phyloP scores from a whole-genome alignment of 2,329 filamentous ascomycete genomes.

The Alternaria burnsii region DNA sequence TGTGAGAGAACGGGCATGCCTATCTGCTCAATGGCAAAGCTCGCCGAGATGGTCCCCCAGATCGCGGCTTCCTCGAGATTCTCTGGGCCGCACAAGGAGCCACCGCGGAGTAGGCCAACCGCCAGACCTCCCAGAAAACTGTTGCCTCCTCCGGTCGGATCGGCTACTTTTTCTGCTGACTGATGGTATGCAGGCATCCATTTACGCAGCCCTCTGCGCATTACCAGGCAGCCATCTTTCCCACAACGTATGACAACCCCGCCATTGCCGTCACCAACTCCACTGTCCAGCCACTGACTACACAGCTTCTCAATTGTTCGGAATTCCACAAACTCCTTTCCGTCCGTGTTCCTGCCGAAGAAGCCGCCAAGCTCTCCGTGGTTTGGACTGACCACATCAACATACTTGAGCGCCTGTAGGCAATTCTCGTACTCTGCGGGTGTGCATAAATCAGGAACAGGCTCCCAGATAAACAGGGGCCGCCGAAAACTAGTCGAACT shows the following conservation, averaged over 20 bases:
- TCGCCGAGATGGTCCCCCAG: constrained; percentile 84
- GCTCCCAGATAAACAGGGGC: constrained; percentile 92
- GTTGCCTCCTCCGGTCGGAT: constrained; percentile 95
- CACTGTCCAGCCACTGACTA: constrained; percentile 47
- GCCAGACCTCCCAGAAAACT: constrained; percentile 76
- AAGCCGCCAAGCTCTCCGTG: constrained; percentile 87
- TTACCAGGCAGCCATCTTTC: constrained; percentile 72
- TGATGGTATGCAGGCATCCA: constrained; percentile 84
- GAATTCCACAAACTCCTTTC: constrained; percentile 47
- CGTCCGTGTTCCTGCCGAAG: constrained; percentile 66
- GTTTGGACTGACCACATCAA: constrained; percentile 78
- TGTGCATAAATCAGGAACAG: constrained; percentile 86
- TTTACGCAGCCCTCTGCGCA: constrained; percentile 50
- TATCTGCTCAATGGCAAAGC: constrained; percentile 94
- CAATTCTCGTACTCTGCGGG: constrained; percentile 68
- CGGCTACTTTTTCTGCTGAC: constrained; percentile 69
- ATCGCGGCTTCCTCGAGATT: constrained; percentile 73
- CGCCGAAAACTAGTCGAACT: constrained; percentile 28
- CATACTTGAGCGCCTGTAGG: constrained; percentile 60
- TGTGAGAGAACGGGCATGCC: constrained; percentile 72
- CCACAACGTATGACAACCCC: constrained; percentile 75
- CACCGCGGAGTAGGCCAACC: constrained; percentile 61
- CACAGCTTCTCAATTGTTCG: constrained; percentile 54
- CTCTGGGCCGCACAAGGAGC: constrained; percentile 56
- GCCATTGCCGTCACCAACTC: constrained; percentile 52